Evolutionary conservation across 2,329 filamentous ascomycete genomes (phyloP).

Genomic region (Epichloe aotearoae): DNA sequence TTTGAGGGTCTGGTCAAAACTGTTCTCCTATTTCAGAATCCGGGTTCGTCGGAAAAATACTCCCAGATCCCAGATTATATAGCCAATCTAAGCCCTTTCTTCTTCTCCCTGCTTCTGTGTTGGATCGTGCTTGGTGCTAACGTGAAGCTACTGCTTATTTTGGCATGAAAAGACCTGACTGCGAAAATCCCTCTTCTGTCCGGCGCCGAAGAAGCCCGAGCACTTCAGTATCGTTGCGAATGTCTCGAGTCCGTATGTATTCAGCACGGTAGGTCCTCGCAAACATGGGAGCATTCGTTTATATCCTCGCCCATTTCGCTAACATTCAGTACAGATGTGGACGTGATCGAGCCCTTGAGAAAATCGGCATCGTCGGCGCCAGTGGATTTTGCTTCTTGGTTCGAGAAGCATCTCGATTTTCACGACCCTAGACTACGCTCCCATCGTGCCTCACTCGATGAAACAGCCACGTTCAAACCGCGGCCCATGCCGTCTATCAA

Average conservation of each 20-base stretch:
- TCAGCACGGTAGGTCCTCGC: slow-evolving; percentile 17
- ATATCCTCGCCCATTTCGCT: not conserved
- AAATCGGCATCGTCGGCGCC: slow-evolving; percentile 23
- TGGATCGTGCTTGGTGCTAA: slow-evolving; percentile 2
- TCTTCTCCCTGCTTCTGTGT: not conserved
- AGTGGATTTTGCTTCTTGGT: slow-evolving; percentile 35
- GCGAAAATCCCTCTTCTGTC: slow-evolving; percentile 31
- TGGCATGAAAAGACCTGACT: slow-evolving; percentile 12
- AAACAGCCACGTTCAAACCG: not conserved
- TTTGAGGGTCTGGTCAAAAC: not conserved
- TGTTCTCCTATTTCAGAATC: slow-evolving; percentile 1
- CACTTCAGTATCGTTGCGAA: slow-evolving; percentile 45
- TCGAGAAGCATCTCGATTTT: slow-evolving; percentile 36
- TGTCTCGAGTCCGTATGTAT: slow-evolving; percentile 40
- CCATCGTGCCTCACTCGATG: slow-evolving; percentile 2
- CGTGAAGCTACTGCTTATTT: not conserved
- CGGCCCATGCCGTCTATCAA: slow-evolving; percentile 27
- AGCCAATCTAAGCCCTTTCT: too few relatives aligned
- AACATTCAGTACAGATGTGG: slow-evolving; percentile 14
- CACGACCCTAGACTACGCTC: slow-evolving; percentile 34
- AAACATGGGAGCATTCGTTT: not conserved
- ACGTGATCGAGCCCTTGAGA: slow-evolving; percentile 18
- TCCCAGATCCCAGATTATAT: too few relatives aligned
- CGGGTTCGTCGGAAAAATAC: not conserved
- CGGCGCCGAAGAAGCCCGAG: slow-evolving; percentile 42